These are phyloP conservation scores for Dalbergia cochinchinensis DNA, from an alignment of 306 rosid genomes.

Conservation along the genomic window DNA sequence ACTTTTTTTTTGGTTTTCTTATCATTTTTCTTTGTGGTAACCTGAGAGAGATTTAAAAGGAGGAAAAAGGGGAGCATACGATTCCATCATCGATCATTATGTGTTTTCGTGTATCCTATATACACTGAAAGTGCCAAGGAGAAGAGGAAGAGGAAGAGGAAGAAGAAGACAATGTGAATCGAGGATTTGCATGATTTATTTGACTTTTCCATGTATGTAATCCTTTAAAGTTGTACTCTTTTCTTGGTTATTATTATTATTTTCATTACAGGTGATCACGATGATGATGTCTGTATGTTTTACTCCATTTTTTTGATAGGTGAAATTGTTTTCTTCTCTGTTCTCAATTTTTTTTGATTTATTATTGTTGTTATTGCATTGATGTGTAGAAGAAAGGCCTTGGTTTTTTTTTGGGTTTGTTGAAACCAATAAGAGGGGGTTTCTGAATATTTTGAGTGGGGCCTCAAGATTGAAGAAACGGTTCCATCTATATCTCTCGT, in stretches of 20 bases:
- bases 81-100: slow-evolving; percentile 50
- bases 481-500: background rate
- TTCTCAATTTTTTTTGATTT: background rate
- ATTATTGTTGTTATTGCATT: slow-evolving; percentile 1
- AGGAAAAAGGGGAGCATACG: slow-evolving; percentile 42
- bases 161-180: slow-evolving; percentile 22
- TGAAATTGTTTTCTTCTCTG: slow-evolving; percentile 7
- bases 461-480: background rate
- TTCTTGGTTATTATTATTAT: background rate
- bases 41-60: slow-evolving; percentile 47
- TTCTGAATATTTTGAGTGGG: background rate
- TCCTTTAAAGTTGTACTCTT: slow-evolving; percentile 41
- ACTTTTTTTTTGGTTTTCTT: slow-evolving; percentile 8
- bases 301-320: slow-evolving; percentile 44
- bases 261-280: slow-evolving; percentile 24
- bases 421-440: slow-evolving; percentile 15
- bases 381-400: background rate
- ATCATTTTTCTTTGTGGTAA: background rate
- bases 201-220: slow-evolving; percentile 43
- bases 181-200: slow-evolving; percentile 46
- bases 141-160: slow-evolving; percentile 32
- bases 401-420: background rate
- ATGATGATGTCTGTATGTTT: slow-evolving; percentile 46
- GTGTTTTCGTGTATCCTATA: slow-evolving; percentile 15
- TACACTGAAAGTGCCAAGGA: slow-evolving; percentile 34